Evolutionary conservation across 2,329 filamentous ascomycete species (phyloP).

Genomic region (Colletotrichum aenigma): DNA sequence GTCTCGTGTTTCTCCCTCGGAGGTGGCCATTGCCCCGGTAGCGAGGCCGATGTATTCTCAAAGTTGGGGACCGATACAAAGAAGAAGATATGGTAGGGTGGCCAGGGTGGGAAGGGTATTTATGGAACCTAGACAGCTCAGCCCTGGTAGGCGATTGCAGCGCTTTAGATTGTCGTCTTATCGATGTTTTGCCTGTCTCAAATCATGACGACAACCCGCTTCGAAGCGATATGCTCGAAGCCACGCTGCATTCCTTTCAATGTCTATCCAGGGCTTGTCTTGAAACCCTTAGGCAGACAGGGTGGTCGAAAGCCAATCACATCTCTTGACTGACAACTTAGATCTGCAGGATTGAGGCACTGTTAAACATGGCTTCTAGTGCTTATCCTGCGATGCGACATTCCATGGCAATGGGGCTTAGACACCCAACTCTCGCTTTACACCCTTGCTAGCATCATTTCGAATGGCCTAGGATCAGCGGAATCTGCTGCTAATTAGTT

Average conservation of each 20-base stretch:
- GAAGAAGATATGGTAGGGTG: background rate
- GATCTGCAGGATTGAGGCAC: background rate
- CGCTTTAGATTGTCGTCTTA: background rate
- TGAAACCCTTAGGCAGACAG: background rate
- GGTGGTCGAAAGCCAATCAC: background rate
- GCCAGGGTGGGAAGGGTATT: accelerated
- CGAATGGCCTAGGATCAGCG: background rate
- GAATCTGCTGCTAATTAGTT: too few species aligned
- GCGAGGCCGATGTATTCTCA: background rate
- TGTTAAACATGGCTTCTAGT: background rate
- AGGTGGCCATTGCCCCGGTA: background rate
- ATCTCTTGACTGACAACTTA: accelerated
- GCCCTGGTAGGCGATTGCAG: background rate
- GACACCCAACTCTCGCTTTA: too few species aligned
- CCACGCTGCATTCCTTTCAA: background rate
- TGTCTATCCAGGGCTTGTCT: background rate
- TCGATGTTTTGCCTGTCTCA: background rate
- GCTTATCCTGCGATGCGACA: background rate
- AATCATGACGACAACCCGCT: background rate
- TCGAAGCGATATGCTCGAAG: background rate
- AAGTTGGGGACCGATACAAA: background rate
- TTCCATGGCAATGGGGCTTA: background rate
- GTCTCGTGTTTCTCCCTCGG: background rate
- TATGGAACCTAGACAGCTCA: background rate
- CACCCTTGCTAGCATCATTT: background rate